Percentiles rank a stretch among this genome's conserved stretches.
Conservation (phyloP, 169 alveolate species). For the Eimeria sp. region DNA sequence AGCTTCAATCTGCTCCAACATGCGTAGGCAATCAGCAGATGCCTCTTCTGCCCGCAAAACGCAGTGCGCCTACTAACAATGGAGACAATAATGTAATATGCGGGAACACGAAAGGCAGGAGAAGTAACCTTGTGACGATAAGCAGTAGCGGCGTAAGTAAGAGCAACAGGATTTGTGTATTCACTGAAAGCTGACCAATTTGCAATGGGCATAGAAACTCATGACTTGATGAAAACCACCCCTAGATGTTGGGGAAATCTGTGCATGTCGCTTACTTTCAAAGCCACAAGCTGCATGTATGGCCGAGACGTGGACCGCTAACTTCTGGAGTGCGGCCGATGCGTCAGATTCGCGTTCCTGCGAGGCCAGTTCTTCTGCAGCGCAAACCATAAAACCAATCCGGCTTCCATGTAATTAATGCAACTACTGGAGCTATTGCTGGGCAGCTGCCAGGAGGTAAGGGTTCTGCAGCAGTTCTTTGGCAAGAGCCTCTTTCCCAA, state of each 20-base stretch:
- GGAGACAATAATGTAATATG: background rate
- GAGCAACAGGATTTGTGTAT: background rate
- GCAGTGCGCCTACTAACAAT: constrained; percentile 12
- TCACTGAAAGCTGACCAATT: background rate
- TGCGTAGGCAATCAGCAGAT: constrained; percentile 72
- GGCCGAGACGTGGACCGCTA: constrained; percentile 41
- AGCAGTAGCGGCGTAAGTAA: background rate
- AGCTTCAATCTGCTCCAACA: constrained; percentile 78
- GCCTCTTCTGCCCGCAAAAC: constrained; percentile 68
- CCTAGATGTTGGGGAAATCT: background rate
- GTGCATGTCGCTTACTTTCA: constrained; percentile 1
- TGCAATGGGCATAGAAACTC: background rate
- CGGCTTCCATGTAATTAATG: background rate
- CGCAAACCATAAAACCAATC: background rate
- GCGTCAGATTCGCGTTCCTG: constrained; percentile 60
- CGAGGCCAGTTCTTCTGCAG: constrained; percentile 55
- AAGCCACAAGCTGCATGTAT: constrained; percentile 58
- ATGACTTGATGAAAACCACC: background rate
- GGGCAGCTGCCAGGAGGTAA: background rate
- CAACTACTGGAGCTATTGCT: background rate
- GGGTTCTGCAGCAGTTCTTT: background rate
- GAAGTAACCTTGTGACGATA: background rate
- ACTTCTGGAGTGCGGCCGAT: constrained; percentile 35
- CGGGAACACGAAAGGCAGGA: background rate
- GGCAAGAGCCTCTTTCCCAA: background rate